These are phyloP conservation scores for Coniochaeta hoffmannii DNA, from an alignment of 2,329 filamentous ascomycete species.

Conservation along the genomic window DNA sequence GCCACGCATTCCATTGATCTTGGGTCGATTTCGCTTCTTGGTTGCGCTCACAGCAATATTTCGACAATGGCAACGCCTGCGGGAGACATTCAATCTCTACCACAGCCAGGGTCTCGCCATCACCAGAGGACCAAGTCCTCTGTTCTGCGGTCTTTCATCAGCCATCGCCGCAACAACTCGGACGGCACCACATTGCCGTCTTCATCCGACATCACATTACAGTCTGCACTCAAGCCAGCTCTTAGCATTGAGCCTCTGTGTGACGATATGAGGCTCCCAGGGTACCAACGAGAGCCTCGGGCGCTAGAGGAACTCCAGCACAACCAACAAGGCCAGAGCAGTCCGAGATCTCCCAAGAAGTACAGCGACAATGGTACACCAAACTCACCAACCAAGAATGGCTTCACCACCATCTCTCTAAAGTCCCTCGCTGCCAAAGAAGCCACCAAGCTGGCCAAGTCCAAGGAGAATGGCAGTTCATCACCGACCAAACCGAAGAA, in stretches of 20 bases:
- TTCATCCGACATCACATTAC: constrained; percentile 10
- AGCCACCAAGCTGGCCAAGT: constrained; percentile 28
- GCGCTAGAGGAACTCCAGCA: constrained; percentile 51
- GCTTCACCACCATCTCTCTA: constrained; percentile 34
- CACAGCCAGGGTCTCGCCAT: constrained; percentile 4
- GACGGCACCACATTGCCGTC: constrained; percentile 29
- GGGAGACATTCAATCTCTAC: not conserved
- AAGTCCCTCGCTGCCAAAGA: constrained; percentile 33
- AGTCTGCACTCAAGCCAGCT: constrained; percentile 12
- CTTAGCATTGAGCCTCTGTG: constrained; percentile 13
- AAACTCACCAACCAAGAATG: constrained; percentile 36
- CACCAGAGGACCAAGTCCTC: constrained; percentile 41
- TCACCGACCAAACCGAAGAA: constrained; percentile 62
- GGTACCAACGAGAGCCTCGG: constrained; percentile 30
- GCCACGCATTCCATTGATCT: not conserved
- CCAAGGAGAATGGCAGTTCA: constrained; percentile 12
- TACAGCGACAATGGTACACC: constrained; percentile 21
- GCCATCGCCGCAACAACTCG: constrained; percentile 37
- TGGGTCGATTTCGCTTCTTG: not conserved
- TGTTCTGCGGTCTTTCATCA: constrained; percentile 41
- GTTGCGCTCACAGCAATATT: not conserved
- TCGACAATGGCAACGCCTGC: not conserved
- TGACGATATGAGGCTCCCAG: constrained; percentile 21
- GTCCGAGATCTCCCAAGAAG: constrained; percentile 27
- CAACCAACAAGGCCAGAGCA: constrained; percentile 38